phyloP scores from a whole-genome alignment of 2,329 filamentous ascomycete species.

The Aspergillus transmontanensis region DNA sequence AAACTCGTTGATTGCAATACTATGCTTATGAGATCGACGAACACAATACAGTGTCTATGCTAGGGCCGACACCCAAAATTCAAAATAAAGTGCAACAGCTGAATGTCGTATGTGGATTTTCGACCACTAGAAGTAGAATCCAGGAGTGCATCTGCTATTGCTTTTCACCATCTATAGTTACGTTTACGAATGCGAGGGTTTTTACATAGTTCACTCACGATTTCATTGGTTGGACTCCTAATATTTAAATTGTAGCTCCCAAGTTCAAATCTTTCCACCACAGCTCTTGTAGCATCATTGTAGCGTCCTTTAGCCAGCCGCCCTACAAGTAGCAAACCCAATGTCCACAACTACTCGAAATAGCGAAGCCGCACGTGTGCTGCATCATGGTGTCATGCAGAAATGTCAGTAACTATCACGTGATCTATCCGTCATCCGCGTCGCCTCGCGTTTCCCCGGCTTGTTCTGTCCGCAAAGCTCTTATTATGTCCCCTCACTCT shows the following conservation, averaged over 20 bases:
- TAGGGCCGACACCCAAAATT: constrained; percentile 25
- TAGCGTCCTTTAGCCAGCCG: background rate
- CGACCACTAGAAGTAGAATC: constrained; percentile 36
- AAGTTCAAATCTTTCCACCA: constrained; percentile 8
- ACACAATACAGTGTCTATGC: constrained; percentile 40
- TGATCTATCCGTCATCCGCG: constrained; percentile 20
- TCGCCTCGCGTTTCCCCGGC: constrained; percentile 26
- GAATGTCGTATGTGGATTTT: constrained; percentile 36
- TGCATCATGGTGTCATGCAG: background rate
- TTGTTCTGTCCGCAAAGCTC: constrained; percentile 16
- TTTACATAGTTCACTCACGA: constrained; percentile 27
- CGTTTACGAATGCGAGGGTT: constrained; percentile 32
- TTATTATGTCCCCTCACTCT: background rate
- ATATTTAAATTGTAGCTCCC: constrained; percentile 30
- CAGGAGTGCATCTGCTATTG: constrained; percentile 32
- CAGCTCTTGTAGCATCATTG: background rate
- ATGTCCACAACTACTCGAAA: too few relatives aligned
- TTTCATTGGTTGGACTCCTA: constrained; percentile 29
- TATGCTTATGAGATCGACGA: constrained; percentile 48
- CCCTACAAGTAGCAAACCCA: background rate
- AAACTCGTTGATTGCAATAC: constrained; percentile 53
- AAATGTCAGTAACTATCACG: constrained; percentile 10
- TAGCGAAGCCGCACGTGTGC: background rate
- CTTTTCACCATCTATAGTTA: constrained; percentile 30
- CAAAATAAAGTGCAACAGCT: constrained; percentile 30